Evolutionary conservation across 176 grass and related monocot genomes (phyloP).

Genomic region (Coix lacrymajobi): DNA sequence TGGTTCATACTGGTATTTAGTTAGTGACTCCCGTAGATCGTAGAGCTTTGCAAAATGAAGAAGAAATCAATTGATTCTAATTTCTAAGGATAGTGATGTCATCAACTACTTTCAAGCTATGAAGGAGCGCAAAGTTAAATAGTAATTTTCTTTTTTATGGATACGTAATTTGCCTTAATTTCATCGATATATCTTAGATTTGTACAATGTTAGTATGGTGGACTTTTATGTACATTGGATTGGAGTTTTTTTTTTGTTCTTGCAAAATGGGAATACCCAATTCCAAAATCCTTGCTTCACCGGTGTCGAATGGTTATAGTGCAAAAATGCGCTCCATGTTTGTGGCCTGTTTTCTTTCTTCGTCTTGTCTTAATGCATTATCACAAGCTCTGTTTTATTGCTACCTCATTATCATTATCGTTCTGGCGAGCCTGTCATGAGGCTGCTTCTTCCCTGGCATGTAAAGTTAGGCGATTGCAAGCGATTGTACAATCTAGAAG

Average conservation of each 20-base stretch:
- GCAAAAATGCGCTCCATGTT: no score
- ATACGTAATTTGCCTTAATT: background rate
- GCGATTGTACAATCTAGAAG: background rate
- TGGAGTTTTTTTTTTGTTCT: background rate
- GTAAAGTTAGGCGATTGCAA: background rate
- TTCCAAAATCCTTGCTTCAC: background rate
- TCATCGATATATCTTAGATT: background rate
- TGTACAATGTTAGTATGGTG: background rate
- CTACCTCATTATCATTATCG: no score
- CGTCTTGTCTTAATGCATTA: no score
- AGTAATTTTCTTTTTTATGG: background rate
- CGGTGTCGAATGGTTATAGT: no score
- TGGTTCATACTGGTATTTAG: no score
- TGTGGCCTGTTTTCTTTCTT: no score
- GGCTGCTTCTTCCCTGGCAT: background rate
- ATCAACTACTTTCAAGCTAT: background rate
- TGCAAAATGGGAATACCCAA: background rate
- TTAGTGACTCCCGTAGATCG: no score
- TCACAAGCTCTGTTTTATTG: no score
- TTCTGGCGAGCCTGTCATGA: no score
- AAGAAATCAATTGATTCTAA: no score
- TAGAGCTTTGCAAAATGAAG: no score
- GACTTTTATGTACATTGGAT: background rate
- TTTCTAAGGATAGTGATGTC: background rate
- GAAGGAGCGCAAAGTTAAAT: background rate